Evolutionary conservation across 2,329 filamentous ascomycete species (phyloP), one percentile per base, ranked within the genome.

Genomic region (Aureobasidium sp.): DNA sequence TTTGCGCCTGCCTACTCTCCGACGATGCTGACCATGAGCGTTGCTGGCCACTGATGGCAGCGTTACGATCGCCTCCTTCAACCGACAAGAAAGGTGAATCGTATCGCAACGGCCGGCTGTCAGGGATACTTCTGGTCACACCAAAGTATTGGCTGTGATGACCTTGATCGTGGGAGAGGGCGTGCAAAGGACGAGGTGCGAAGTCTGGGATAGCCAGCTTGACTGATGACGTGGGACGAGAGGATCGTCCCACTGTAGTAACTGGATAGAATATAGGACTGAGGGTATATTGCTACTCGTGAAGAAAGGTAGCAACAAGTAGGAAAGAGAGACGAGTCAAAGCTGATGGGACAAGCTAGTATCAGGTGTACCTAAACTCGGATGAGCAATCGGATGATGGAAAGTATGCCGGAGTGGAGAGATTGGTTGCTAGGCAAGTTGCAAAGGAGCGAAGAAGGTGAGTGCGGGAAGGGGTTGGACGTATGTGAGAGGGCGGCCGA

Each of bases 1-100:
- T 66, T 66, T 63, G 54, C 53, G 63, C 63, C 62, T 68, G 68
- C 66, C 67, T 59, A 49, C 63, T 64, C 63, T 68, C 66, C 63
- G 63, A 63, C 57, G 64, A 55, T 53, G 63, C 63, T 59, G 70
- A 71, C 67, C 71, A 73, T 73, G 68, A 66, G 67, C 66, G 65
- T 65, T 66, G 62, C 37, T 65, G 66, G 61, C 67, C 59, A 52
- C 21, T 32, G 25, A 50, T 45, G 47, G 32, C 41, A 42, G 42
- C 36, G 30, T 50, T 62, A 29, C 30, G 54, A 29, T 63, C 58
- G 41, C 53, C 55, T 16, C 57, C 52, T 48, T 58, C 53, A 10
- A 63, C 48, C 27, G 59, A 47, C n/a, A 60, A 39, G 11, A 63
- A 47, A 15, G 63, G 63, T 13, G 63, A 65, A 30, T 62, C 61